Evolutionary conservation across 768 basidiomycete genomes (phyloP).

Genomic region (Imleria badia): DNA sequence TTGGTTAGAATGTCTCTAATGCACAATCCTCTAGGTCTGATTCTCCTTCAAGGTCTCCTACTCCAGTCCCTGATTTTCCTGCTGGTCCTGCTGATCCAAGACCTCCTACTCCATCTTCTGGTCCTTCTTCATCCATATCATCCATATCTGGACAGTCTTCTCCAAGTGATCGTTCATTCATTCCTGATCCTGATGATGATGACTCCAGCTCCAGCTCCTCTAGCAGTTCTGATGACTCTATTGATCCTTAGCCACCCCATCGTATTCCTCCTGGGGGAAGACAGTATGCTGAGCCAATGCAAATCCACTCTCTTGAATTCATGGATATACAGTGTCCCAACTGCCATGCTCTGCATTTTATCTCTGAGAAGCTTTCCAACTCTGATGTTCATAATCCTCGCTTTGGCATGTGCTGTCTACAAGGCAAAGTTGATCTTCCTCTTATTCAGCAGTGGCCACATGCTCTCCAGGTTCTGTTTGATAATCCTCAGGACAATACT

Average conservation of each 20-base stretch:
- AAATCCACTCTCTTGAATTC: background rate
- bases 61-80: too few relatives aligned
- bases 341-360: slow-evolving; percentile 21
- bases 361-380: slow-evolving; percentile 5
- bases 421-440: slow-evolving; percentile 26
- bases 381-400: background rate
- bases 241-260: background rate
- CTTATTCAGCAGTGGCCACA: slow-evolving; percentile 20
- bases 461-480: slow-evolving; percentile 7
- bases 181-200: background rate
- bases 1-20: too few relatives aligned
- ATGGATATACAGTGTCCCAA: slow-evolving; percentile 13
- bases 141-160: too few relatives aligned
- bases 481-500: slow-evolving; percentile 5
- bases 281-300: slow-evolving; percentile 12
- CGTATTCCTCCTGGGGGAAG: slow-evolving; percentile 8
- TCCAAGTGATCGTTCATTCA: too few relatives aligned
- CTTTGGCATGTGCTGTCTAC: slow-evolving; percentile 32
- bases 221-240: too few relatives aligned
- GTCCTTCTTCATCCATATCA: too few relatives aligned
- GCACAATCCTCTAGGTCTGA: background rate
- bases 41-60: too few relatives aligned
- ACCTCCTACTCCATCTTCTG: too few relatives aligned
- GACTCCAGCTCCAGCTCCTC: background rate
- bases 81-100: too few relatives aligned